Evolutionary conservation across 495 filamentous ascomycete species (phyloP), one percentile per base, ranked within the genome.

Genomic region (Penicillium subrubescens): DNA sequence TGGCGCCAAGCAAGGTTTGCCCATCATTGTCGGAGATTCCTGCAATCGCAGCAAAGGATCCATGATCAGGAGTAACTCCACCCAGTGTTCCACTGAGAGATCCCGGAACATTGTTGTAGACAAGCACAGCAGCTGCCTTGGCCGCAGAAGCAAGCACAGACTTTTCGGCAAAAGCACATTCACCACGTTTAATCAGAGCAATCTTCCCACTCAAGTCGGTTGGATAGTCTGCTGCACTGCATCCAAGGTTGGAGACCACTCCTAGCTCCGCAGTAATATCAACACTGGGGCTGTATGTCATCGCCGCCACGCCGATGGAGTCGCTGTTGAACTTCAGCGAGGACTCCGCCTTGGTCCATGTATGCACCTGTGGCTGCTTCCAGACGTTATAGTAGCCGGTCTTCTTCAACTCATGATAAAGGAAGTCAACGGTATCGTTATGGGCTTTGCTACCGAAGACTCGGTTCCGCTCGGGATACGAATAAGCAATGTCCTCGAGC

Each of bases 21-120:
- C 87, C 89, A 27, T 86, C 83, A 8, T 73, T 81, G 29, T 78
- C 74, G 27, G 75, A 78, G 69, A 92, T 80, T 39, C 84, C 82
- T 0, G 82, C 81, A 44, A 84, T 81, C 1, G 87, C 81, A 10
- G 85, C 78, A 63, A 80, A 84, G 11, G 72, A 66, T 17, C 79
- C 81, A 37, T 83, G 76, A 0, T 81, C 77, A 46, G 74, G 79
- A 15, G 80, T 77, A 0, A 78, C 75, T 6, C 63, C 78, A 54
- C 85, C 86, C 2, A 92, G 78, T 15, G 88, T 91, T 44, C 83
- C 80, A 21, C 75, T 67, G 2, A 89, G 63, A 19, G 67, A 34
- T 5, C 88, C 89, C 0, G 72, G 72, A 15, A 72, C 81, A 68
- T 91, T 90, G 78, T 92, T 90, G 74, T 91, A 92, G 59, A 91